Evolutionary conservation across 148 eudicot species (phyloP), one percentile per base, ranked within the genome.

Genomic region (Suaeda aralocaspica): DNA sequence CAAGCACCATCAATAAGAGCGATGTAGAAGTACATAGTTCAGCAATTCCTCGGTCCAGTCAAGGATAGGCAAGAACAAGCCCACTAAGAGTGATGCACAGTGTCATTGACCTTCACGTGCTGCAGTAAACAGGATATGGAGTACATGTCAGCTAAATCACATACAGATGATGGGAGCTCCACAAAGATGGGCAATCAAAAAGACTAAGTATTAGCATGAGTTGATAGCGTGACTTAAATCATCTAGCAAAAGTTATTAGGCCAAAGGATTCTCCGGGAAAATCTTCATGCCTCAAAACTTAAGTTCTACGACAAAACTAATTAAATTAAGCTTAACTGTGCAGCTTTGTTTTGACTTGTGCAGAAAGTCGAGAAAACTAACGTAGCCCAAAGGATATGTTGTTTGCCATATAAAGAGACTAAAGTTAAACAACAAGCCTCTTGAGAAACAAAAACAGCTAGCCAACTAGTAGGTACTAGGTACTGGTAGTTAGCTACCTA

Each of bases 101-200:
- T 73, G 59, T 78, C 74, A 73, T 68, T 68, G 50, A 18, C 16
- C 72, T 56, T 39, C 70, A 24, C 15, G 36, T 28, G 69, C 77
- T 78, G 81, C 77, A 73, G 45, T 72, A 68, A 36, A 39, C 9
- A 36, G 2, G 25, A 68, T 18, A 66, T 13, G n/a, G n/a, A n/a
- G n/a, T n/a, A n/a, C n/a, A n/a, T n/a, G n/a, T n/a, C n/a, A 25
- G 44, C 63, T 22, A 45, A 6, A 21, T 59, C 26, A n/a, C 64
- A 69, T 1, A 9, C 14, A 29, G 14, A 30, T 18, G 44, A 6
- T 0, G 9, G 25, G 13, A 36, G 62, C 25, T 69, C 72, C 33
- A 60, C 28, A 25, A 15, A 26, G 21, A 13, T 0, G 30, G 58
- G 30, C 65, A 59, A 59, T 22, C 65, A 26, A 9, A 55, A 1